phyloP scores from a whole-genome alignment of 371 early-diverging fungal species.

The Mortierella sp. region DNA sequence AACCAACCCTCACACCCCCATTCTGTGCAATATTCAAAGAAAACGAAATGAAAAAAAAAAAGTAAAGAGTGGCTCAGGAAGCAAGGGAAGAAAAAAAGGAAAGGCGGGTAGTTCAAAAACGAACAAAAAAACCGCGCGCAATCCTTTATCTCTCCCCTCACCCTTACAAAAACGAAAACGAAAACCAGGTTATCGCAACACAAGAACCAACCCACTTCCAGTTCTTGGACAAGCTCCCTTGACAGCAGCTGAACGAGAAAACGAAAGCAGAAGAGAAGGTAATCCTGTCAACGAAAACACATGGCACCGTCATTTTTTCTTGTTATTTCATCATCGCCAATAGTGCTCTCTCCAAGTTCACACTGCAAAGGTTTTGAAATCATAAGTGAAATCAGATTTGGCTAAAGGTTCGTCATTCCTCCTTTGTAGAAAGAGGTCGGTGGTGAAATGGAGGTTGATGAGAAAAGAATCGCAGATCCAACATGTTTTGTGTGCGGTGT shows the following conservation, averaged over 20 bases:
- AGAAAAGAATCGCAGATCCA: neutral
- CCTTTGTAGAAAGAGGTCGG: neutral
- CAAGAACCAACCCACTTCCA: neutral
- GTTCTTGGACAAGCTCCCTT: neutral
- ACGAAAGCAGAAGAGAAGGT: neutral
- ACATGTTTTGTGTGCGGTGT: neutral
- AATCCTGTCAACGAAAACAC: neutral
- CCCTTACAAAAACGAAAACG: neutral
- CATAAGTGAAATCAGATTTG: constrained; percentile 6
- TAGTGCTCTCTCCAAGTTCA: neutral
- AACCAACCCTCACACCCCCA: neutral
- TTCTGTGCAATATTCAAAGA: neutral
- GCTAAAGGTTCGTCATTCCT: constrained; percentile 13
- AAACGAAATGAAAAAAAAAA: neutral
- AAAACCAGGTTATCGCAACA: neutral
- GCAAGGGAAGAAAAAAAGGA: neutral
- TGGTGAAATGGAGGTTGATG: constrained; percentile 11
- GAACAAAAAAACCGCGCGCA: neutral
- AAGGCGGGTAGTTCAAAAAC: neutral
- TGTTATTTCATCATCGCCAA: neutral
- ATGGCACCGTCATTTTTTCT: neutral
- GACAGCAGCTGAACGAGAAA: neutral
- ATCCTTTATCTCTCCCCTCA: neutral
- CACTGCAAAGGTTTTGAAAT: constrained; percentile 8
- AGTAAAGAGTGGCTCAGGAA: constrained; percentile 10